These are phyloP conservation scores for Stachybotrys elegans DNA, from an alignment of 2,329 filamentous ascomycete genomes.

Conservation along the genomic window DNA sequence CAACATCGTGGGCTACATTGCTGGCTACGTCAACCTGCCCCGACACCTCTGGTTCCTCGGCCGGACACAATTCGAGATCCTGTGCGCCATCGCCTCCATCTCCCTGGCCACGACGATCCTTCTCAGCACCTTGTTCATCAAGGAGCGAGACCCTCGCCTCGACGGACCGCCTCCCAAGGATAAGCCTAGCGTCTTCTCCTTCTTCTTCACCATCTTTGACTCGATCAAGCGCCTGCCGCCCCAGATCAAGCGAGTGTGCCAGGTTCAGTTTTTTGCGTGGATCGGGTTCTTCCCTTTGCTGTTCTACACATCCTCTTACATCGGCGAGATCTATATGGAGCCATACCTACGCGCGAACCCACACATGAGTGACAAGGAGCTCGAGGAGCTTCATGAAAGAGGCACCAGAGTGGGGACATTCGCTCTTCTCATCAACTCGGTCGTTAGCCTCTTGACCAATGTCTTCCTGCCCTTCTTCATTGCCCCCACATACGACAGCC, in stretches of 20 bases:
- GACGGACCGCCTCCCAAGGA: constrained; percentile 58
- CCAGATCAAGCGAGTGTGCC: constrained; percentile 77
- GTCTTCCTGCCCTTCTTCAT: constrained; percentile 82
- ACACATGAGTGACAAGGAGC: constrained; percentile 67
- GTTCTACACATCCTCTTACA: constrained; percentile 92
- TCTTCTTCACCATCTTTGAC: constrained; percentile 73
- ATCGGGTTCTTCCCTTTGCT: constrained; percentile 94
- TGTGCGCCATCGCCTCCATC: constrained; percentile 79
- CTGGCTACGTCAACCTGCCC: constrained; percentile 78
- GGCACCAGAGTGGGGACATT: constrained; percentile 86
- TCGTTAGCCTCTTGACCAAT: constrained; percentile 77
- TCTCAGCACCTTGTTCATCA: constrained; percentile 64
- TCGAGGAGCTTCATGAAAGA: constrained; percentile 75
- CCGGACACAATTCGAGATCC: constrained; percentile 85
- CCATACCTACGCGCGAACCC: constrained; percentile 74
- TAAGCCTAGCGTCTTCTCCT: constrained; percentile 63
- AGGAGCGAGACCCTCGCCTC: constrained; percentile 73
- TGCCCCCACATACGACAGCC: constrained; percentile 67
- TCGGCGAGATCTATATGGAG: constrained; percentile 88
- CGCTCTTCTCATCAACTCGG: constrained; percentile 81
- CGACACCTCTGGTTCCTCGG: constrained; percentile 74
- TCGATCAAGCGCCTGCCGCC: constrained; percentile 75
- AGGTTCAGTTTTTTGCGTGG: constrained; percentile 83
- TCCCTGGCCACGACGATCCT: constrained; percentile 64
- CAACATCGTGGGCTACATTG: constrained; percentile 86